Conservation (phyloP, 441 rosid genomes). For the Euphorbia schlechtendalii region DNA sequence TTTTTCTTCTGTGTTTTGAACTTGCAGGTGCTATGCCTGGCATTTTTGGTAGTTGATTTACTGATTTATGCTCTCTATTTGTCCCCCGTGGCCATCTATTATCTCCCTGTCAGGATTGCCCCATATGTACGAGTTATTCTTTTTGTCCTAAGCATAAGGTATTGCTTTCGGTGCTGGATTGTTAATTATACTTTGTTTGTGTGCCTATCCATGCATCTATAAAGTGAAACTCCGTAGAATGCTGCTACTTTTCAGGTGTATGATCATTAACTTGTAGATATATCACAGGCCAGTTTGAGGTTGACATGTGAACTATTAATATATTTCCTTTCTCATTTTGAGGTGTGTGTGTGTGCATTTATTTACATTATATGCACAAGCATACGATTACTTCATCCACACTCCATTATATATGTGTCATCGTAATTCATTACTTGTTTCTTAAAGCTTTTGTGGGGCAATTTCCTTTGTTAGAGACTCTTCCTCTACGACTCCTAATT, state of each 20-base stretch:
- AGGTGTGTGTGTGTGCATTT: neutral
- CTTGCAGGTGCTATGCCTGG: conserved; percentile 61
- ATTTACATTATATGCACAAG: no score
- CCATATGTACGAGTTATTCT: conserved; percentile 81
- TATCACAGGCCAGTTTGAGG: conserved; percentile 1
- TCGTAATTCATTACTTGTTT: neutral
- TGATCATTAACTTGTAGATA: conserved; percentile 5
- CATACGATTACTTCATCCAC: neutral
- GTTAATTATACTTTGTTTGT: neutral
- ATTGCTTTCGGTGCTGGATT: conserved; percentile 9
- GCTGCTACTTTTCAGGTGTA: neutral
- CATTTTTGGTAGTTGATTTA: conserved; percentile 68
- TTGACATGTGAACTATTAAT: neutral
- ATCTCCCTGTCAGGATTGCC: conserved; percentile 81
- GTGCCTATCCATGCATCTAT: neutral
- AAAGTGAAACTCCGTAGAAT: neutral
- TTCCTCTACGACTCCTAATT: neutral
- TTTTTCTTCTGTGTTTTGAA: conserved; percentile 16
- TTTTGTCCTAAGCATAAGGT: conserved; percentile 79
- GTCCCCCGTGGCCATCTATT: conserved; percentile 60
- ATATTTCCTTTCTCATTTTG: neutral
- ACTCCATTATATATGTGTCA: neutral
- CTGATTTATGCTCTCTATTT: conserved; percentile 64
- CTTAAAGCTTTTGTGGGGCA: neutral
- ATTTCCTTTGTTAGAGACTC: neutral